These are phyloP conservation scores for Laburnicola sp. DNA, from an alignment of 2,329 filamentous ascomycete genomes.

Conservation along the genomic window DNA sequence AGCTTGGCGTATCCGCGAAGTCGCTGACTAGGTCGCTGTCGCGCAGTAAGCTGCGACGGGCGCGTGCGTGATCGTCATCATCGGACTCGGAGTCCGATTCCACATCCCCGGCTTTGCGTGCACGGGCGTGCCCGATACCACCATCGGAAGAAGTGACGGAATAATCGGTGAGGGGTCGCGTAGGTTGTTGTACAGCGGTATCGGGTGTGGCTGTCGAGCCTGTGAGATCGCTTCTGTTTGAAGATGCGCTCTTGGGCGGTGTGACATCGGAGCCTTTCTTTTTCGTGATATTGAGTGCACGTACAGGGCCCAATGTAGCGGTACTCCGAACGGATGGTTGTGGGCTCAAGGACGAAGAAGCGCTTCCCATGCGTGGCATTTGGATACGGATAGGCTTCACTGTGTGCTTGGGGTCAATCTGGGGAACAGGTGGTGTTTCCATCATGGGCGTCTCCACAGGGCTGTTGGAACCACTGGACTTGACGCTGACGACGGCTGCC, in stretches of 20 bases:
- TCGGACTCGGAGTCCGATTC: constrained; percentile 41
- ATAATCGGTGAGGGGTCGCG: constrained; percentile 36
- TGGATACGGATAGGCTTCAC: constrained; percentile 44
- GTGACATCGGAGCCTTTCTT: constrained; percentile 36
- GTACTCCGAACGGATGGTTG: constrained; percentile 43
- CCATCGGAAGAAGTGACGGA: constrained; percentile 40
- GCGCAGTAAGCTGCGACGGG: constrained; percentile 36
- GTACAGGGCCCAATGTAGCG: constrained; percentile 49
- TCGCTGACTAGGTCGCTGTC: constrained; percentile 38
- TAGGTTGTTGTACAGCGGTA: constrained; percentile 24
- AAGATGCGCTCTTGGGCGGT: constrained; percentile 33
- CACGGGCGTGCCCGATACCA: constrained; percentile 37
- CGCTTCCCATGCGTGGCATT: constrained; percentile 44
- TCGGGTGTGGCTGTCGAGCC: constrained; percentile 22
- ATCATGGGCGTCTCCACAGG: constrained; percentile 53
- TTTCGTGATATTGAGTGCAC: constrained; percentile 51
- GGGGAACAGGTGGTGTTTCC: constrained; percentile 70
- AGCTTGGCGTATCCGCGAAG: constrained; percentile 42
- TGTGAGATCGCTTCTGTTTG: constrained; percentile 25
- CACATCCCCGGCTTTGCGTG: constrained; percentile 26
- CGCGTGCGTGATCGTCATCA: constrained; percentile 41
- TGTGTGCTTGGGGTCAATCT: constrained; percentile 63
- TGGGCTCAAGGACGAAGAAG: constrained; percentile 32
- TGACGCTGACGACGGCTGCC: constrained; percentile 91
- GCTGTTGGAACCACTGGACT: constrained; percentile 63